Base-by-base conservation (phyloP, 495 filamentous ascomycete genomes). In the Hapsidospora chrysogenum region DNA sequence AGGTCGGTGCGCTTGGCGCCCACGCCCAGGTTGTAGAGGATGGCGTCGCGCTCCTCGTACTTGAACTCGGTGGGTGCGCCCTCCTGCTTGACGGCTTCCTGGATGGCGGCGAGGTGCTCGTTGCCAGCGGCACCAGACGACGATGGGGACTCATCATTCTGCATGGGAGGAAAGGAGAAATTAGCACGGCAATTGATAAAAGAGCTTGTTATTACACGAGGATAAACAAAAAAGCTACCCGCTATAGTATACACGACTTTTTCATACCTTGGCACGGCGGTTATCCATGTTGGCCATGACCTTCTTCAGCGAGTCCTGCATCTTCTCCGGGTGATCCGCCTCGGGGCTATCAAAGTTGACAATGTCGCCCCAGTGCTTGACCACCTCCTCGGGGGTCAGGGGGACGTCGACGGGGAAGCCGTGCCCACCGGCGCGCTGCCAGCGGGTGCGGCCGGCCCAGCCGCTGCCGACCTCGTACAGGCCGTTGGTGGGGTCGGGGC, bases 391-490 rank as follows among this genome's bases (percentile, higher is more conserved):
- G 18, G 89, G 89, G 19, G 80, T 86, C 38, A 96, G 65, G 43
- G 75, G 68, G 32, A 79, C 76, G 51, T 95, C 83, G 38, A 95
- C 58, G 36, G 89, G 87, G 78, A 97, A 97, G 28, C 78, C 83
- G 54, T 84, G 74, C 40, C 89, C 89, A 38, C 85, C 85, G 25
- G 72, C 70, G 42, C 89, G 80, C 64, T 97, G 87, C 92, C 92
- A 97, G 52, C 89, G 74, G 33, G 89, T 97, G 51, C 71, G 66
- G 40, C 76, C 80, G 50, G 80, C 74, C 92, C 92, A 97, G 41
- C 89, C 89, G 56, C 82, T 87, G 49, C 89, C 89, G 40, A 86
- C 82, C 66, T 97, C 89, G 59, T 78, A 97, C n/a, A 97, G 73
- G 34, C 75, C 78, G 45, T 87, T 87, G 41, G 85, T 95, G 9